Base-by-base conservation (phyloP, 2,329 filamentous ascomycete species). In the Bipolaris bicolor region DNA sequence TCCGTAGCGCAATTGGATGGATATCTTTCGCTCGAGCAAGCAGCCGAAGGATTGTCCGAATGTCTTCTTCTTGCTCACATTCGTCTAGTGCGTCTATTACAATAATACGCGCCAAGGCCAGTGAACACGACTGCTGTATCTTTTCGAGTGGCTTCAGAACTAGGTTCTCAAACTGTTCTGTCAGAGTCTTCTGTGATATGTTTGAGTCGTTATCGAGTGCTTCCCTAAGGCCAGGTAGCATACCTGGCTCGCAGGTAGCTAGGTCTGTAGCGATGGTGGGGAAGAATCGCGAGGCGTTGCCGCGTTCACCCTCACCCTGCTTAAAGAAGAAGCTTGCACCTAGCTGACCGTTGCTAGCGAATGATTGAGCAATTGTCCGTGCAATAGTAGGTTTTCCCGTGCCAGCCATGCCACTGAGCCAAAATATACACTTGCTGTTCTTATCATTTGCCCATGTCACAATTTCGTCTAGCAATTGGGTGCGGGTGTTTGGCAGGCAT, bases 1-100 rank as follows among this genome's bases (percentile, higher is more conserved):
- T 31, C 13, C 61, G 61, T 22, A 69, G 31, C n/a, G 55, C 40
- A 26, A 63, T 43, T 22, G 53, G 54, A 6, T 36, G 52, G 10
- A 61, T 47, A 22, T 41, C 37, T 37, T 58, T 60, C 3, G 55
- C 58, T 34, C 20, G 58, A 49, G 57, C 39, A 46, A 46, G 64
- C 54, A 36, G 63, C 58, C 60, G 72, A 58, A 49, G 77, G 10
- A 68, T 65, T 3, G 20, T 24, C 26, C 41, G 37, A 36, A 64
- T 41, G 34, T 66, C 52, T 31, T 47, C 52, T 13, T 67, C 60
- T 31, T 41, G 11, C 3, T 73, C 68, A 50, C 71, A 76, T 54
- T 76, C 71, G 48, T 76, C 71, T 1, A 76, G 63, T 2, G 74
- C 73, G 53, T 76, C 62, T 13, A 67, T 58, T 2, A 64, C 57